Evolutionary conservation across 768 basidiomycete species (phyloP).

Genomic region (Dioszegia aurantiaca): DNA sequence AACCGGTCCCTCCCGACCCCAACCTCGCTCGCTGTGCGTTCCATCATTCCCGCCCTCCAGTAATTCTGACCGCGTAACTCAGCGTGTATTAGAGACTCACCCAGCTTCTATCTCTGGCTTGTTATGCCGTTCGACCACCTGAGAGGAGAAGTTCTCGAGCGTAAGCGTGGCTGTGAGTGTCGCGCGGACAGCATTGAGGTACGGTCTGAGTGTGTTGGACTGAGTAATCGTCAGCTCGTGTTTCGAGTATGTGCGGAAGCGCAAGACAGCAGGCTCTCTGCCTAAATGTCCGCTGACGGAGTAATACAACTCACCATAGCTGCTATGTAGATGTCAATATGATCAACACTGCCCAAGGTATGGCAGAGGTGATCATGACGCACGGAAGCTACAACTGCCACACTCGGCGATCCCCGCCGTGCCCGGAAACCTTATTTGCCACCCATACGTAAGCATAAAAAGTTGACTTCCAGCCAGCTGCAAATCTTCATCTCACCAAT

Average conservation of each 20-base stretch:
- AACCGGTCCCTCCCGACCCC: too few species aligned
- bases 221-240: conserved; percentile 48
- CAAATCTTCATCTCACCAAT: conserved; percentile 1
- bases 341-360: too few species aligned
- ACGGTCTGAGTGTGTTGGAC: conserved; percentile 94
- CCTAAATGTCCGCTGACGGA: background rate
- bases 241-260: conserved; percentile 1
- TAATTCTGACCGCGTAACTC: background rate
- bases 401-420: background rate
- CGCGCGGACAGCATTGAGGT: conserved; percentile 90
- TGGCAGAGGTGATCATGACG: too few species aligned
- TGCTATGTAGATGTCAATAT: background rate
- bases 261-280: background rate
- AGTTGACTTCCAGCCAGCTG: background rate
- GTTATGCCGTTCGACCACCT: conserved; percentile 96
- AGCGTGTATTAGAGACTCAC: conserved; percentile 56
- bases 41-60: background rate
- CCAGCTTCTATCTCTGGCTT: conserved; percentile 90
- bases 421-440: background rate
- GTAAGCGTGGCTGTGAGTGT: conserved; percentile 97
- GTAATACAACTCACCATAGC: conserved; percentile 4
- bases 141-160: conserved; percentile 95
- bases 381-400: background rate
- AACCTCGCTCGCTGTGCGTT: too few species aligned
- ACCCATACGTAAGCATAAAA: conserved; percentile 9